Conservation (phyloP, 495 filamentous ascomycete species). For the Aspergillus asperescens region DNA sequence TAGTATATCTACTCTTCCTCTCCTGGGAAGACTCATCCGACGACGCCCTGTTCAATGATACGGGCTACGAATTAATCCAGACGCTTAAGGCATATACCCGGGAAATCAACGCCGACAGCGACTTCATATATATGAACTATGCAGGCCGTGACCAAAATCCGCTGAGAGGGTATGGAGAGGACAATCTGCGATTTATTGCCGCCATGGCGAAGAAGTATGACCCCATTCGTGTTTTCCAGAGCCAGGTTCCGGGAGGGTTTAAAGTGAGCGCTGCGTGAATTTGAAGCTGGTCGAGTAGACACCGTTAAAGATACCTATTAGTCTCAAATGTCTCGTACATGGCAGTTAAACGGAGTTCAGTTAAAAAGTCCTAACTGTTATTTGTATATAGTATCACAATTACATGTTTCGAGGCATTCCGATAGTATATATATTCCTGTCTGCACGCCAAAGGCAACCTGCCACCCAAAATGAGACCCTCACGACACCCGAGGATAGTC, state of each 20-base stretch:
- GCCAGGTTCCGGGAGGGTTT: constrained; percentile 1
- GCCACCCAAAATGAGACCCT: too few species aligned
- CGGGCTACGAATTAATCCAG: neutral
- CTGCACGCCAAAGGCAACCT: too few species aligned
- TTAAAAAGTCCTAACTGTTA: too few species aligned
- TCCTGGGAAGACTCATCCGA: neutral
- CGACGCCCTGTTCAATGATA: neutral
- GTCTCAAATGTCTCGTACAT: too few species aligned
- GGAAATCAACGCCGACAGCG: neutral
- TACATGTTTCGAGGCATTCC: too few species aligned
- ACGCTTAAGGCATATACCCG: neutral
- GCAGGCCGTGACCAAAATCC: constrained; percentile 24
- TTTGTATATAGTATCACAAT: too few species aligned
- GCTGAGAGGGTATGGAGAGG: constrained; percentile 29
- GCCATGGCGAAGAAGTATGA: constrained; percentile 28
- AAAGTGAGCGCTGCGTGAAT: neutral
- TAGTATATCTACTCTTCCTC: neutral
- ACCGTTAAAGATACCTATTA: too few species aligned
- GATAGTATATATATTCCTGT: too few species aligned
- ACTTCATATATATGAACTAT: constrained; percentile 21
- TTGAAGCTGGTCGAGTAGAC: too few species aligned
- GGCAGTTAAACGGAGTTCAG: too few species aligned
- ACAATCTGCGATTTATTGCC: constrained; percentile 18
- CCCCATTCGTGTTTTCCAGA: constrained; percentile 13
- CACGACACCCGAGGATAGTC: constrained; percentile 29